Evolutionary conservation across 2,329 filamentous ascomycete species (phyloP).

Genomic region (Parascedosporium putredinis): DNA sequence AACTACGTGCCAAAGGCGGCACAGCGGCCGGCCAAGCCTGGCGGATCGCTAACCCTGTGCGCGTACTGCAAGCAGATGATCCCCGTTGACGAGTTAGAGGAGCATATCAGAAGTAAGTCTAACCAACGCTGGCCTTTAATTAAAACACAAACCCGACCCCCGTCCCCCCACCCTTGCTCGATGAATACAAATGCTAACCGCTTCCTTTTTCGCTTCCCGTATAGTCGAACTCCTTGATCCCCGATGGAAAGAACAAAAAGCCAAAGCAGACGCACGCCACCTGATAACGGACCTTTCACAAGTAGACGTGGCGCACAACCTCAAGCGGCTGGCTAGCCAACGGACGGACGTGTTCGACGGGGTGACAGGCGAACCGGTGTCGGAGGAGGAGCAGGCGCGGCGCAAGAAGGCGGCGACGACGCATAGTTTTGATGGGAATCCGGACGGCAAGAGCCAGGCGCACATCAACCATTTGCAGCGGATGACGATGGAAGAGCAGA

Average conservation of each 20-base stretch:
- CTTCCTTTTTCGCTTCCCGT: neutral
- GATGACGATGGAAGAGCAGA: conserved; percentile 79
- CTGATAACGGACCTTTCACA: conserved; percentile 80
- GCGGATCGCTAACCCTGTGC: conserved; percentile 61
- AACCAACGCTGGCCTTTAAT: neutral
- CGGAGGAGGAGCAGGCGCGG: conserved; percentile 63
- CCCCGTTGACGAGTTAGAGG: conserved; percentile 74
- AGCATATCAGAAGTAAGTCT: conserved; percentile 74
- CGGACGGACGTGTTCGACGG: conserved; percentile 79
- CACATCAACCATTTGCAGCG: conserved; percentile 50
- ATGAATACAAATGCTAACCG: conserved; percentile 22
- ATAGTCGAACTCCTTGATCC: conserved; percentile 85
- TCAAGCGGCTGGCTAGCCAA: conserved; percentile 89
- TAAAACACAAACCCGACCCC: neutral
- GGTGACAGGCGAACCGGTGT: conserved; percentile 54
- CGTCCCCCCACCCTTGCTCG: neutral
- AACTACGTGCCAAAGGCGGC: conserved; percentile 85
- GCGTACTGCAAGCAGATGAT: conserved; percentile 91
- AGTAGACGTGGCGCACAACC: conserved; percentile 80
- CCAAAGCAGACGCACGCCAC: conserved; percentile 75
- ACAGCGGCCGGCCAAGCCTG: conserved; percentile 51
- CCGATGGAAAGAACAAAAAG: conserved; percentile 90
- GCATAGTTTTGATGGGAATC: conserved; percentile 54
- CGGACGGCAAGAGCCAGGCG: conserved; percentile 44
- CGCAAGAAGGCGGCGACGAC: conserved; percentile 62